Conservation (phyloP, 441 rosid species). For the Arabidopsis hybrid region DNA sequence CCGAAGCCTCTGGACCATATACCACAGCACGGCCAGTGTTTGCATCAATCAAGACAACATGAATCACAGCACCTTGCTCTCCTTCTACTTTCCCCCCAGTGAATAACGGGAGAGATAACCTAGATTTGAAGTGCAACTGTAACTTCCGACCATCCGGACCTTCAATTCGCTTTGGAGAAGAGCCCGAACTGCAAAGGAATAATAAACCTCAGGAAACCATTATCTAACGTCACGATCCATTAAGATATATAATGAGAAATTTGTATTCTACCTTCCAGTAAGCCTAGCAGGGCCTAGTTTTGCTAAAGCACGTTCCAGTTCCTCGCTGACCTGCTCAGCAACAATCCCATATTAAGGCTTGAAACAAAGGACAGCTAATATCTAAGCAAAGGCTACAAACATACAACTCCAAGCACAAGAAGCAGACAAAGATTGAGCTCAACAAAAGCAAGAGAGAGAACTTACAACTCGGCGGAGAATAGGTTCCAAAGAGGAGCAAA, state of each 20-base stretch:
- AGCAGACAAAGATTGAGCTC: neutral
- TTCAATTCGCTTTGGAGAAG: constrained; percentile 90
- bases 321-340: constrained; percentile 93
- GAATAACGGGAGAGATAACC: constrained; percentile 94
- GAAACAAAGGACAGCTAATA: constrained; percentile 11
- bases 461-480: constrained; percentile 99
- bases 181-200: constrained; percentile 49
- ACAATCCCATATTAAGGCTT: constrained; percentile 31
- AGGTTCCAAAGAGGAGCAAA: constrained; percentile 98
- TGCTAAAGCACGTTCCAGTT: constrained; percentile 99
- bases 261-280: constrained; percentile 67
- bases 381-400: neutral
- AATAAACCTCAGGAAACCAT: neutral
- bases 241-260: neutral
- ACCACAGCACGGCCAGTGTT: constrained; percentile 75
- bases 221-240: neutral
- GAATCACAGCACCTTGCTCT: constrained; percentile 98
- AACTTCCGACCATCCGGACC: constrained; percentile 85
- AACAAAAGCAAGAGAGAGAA: constrained; percentile 23
- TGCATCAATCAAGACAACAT: constrained; percentile 75
- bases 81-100: constrained; percentile 99
- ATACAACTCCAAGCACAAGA: neutral
- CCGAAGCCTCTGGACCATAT: constrained; percentile 81
- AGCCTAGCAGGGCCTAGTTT: constrained; percentile 92
- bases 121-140: constrained; percentile 80